Evolutionary conservation across 345 rosid genomes (phyloP), one percentile per base, ranked within the genome.

Genomic region (Linum lewisii): DNA sequence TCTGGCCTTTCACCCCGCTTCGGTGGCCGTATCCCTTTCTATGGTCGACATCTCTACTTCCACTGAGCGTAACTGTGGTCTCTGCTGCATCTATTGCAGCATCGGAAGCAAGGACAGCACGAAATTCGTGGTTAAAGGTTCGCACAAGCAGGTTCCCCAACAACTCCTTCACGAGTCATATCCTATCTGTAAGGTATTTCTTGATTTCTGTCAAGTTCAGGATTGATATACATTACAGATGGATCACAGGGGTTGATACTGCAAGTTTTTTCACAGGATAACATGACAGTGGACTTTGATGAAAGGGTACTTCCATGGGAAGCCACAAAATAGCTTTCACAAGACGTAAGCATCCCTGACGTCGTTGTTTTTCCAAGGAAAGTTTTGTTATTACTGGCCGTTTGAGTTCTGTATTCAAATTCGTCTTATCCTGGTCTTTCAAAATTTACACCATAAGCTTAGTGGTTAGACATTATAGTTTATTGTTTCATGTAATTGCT

Each of bases 271-370:
- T 42, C 64, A 38, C 72, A 86, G 96, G 95, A 86, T 69, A 77
- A 84, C 73, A 59, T 88, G 80, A 82, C 95, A 64, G 62, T 71
- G 69, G 98, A 91, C 68, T 84, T 84, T 52, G 96, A 91, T 6
- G 96, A 91, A 82, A 80, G 96, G n/a, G 68, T 79, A 51, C 62
- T 75, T 78, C 73, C 98, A 91, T 60, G 98, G 98, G 65, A 88
- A 82, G 71, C 98, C 98, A 7, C 98, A 88, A 59, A 63, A 86
- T 69, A 91, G 96, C 70, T 91, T 88, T 67, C 98, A 91, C 73
- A 81, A 73, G 75, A 88, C 15, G 88, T 86, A 7, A 88, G 86
- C 72, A 80, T 88, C 51, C 96, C 98, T 22, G 98, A 84, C 68
- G 85, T 91, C 9, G 76, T 91, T 69, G 95, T 91, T 66, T 88